These are phyloP conservation scores for Dissoconium aciculare DNA, from an alignment of 2,329 filamentous ascomycete species.

Conservation along the genomic window DNA sequence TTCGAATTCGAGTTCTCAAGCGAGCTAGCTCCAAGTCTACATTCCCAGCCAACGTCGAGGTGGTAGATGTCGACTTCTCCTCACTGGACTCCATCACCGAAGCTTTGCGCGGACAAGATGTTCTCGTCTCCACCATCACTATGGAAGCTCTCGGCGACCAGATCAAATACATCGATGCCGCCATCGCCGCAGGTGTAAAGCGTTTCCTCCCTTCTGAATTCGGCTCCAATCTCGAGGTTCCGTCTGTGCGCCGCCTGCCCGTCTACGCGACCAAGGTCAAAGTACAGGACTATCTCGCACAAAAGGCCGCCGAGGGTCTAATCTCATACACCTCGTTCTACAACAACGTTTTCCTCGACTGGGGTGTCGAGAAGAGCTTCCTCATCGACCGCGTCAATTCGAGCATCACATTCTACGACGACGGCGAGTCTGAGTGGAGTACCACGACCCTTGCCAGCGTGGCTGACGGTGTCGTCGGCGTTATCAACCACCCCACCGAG, in stretches of 20 bases:
- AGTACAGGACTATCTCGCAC: slow-evolving; percentile 24
- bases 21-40: slow-evolving; percentile 28
- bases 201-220: slow-evolving; percentile 30
- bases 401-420: slow-evolving; percentile 23
- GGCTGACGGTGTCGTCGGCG: slow-evolving; percentile 22
- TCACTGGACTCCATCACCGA: slow-evolving; percentile 24
- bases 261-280: slow-evolving; percentile 25
- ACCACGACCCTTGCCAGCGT: slow-evolving; percentile 20
- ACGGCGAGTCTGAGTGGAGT: slow-evolving; percentile 22
- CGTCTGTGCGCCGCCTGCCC: slow-evolving; percentile 21
- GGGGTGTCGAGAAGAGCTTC: slow-evolving; percentile 20
- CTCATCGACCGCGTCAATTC: slow-evolving; percentile 19
- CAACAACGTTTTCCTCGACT: slow-evolving; percentile 28
- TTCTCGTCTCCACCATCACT: slow-evolving; percentile 17
- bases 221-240: slow-evolving; percentile 22
- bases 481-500: slow-evolving; percentile 22
- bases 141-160: slow-evolving; percentile 7
- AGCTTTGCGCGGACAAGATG: slow-evolving; percentile 25
- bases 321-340: slow-evolving; percentile 24
- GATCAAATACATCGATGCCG: slow-evolving; percentile 27
- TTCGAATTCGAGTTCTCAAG: slow-evolving; percentile 34
- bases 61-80: slow-evolving; percentile 34
- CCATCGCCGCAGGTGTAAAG: slow-evolving; percentile 25
- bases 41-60: slow-evolving; percentile 28
- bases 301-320: slow-evolving; percentile 12